Conservation (phyloP, 805 yeast genomes). For the Pichia deserticola region DNA sequence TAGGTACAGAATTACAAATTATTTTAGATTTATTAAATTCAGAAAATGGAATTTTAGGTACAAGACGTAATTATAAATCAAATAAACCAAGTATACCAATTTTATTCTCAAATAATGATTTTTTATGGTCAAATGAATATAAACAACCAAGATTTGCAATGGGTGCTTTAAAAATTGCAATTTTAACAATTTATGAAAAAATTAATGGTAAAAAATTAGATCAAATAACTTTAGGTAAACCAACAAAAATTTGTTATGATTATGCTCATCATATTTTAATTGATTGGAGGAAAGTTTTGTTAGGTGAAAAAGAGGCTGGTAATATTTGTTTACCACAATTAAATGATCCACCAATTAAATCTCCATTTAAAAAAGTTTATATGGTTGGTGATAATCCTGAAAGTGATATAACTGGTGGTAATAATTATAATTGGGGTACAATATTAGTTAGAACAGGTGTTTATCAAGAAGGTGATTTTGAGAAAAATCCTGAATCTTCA, state of each 20-base stretch:
- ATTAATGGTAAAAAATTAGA: conserved; percentile 36
- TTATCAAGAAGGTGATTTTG: conserved; percentile 53
- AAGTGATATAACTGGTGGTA: conserved; percentile 87
- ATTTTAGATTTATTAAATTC: conserved; percentile 65
- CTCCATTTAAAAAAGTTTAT: conserved; percentile 57
- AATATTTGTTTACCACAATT: conserved; percentile 35
- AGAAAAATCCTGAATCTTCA: conserved; percentile 23
- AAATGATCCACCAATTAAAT: conserved; percentile 30
- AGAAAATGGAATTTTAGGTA: conserved; percentile 56
- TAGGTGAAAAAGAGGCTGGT: conserved; percentile 13
- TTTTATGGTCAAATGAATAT: conserved; percentile 83
- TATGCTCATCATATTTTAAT: conserved; percentile 70
- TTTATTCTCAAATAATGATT: conserved; percentile 71
- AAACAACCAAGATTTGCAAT: conserved; percentile 78
- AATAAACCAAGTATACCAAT: conserved; percentile 16
- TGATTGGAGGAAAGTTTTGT: conserved; percentile 38
- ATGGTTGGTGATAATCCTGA: conserved; percentile 99
- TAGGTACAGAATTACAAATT: conserved; percentile 79
- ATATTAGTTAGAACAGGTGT: conserved; percentile 86
- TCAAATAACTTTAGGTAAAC: conserved; percentile 71
- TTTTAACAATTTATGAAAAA: conserved; percentile 49
- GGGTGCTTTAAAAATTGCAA: conserved; percentile 69
- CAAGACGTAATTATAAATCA: conserved; percentile 33
- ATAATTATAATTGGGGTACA: conserved; percentile 81
- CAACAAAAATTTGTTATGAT: conserved; percentile 69